These are phyloP conservation scores for Emmonsia crescens DNA, from an alignment of 2,329 filamentous ascomycete species.

Conservation along the genomic window DNA sequence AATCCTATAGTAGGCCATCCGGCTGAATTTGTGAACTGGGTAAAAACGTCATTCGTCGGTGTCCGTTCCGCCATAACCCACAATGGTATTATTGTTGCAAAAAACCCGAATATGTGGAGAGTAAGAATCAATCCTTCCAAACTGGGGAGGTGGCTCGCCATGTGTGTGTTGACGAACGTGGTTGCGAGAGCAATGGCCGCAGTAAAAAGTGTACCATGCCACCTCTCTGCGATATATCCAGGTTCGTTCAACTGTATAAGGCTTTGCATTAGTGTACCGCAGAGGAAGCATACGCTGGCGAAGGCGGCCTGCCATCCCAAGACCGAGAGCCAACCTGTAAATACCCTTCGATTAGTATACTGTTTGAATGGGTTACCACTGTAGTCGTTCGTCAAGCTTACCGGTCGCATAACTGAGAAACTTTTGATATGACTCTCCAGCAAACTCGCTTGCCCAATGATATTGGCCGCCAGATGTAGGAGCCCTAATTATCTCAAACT, in stretches of 20 bases:
- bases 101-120: constrained; percentile 43
- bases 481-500: constrained; percentile 25
- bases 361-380: background rate
- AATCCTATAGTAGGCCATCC: constrained; percentile 36
- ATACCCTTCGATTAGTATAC: background rate
- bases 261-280: constrained; percentile 27
- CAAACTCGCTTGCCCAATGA: constrained; percentile 31
- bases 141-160: constrained; percentile 34
- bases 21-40: constrained; percentile 38
- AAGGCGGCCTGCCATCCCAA: constrained; percentile 36
- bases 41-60: constrained; percentile 35
- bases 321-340: constrained; percentile 30
- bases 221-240: constrained; percentile 29
- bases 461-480: constrained; percentile 36
- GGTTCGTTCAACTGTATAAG: constrained; percentile 28
- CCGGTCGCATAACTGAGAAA: constrained; percentile 38
- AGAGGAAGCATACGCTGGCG: constrained; percentile 27
- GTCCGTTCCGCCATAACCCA: constrained; percentile 33
- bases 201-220: constrained; percentile 41
- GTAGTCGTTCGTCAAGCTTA: constrained; percentile 9
- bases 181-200: constrained; percentile 34
- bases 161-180: constrained; percentile 35
- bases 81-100: constrained; percentile 41
- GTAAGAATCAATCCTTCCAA: constrained; percentile 41
- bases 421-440: constrained; percentile 27